These are phyloP conservation scores for Arctium minus DNA, from an alignment of 129 eudicot species.

Conservation along the genomic window DNA sequence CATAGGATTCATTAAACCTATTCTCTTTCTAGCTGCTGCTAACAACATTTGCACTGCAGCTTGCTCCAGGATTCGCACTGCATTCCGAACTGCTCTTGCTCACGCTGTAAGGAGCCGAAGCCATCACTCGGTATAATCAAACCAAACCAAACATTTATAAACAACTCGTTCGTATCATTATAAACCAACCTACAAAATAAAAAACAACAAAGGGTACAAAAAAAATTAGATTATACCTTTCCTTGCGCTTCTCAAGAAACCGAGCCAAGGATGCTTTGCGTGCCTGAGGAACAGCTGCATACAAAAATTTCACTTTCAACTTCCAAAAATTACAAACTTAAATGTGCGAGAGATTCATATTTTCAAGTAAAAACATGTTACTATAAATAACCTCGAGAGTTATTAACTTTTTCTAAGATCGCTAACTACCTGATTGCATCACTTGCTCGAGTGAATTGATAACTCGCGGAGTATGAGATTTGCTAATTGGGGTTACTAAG, in stretches of 20 bases:
- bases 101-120: constrained; percentile 47
- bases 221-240: constrained; percentile 39
- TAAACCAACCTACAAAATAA: background rate
- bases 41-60: constrained; percentile 17
- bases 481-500: constrained; percentile 21
- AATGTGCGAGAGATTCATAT: background rate
- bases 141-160: background rate
- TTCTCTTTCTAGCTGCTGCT: constrained; percentile 27
- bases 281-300: constrained; percentile 69
- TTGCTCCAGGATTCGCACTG: constrained; percentile 19
- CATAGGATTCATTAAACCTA: background rate
- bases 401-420: background rate
- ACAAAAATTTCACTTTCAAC: constrained; percentile 2
- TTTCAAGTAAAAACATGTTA: background rate
- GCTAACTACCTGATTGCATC: constrained; percentile 29
- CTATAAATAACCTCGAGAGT: background rate
- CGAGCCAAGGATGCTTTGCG: constrained; percentile 77
- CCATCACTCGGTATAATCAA: constrained; percentile 53
- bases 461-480: constrained; percentile 35
- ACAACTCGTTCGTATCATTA: background rate
- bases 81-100: constrained; percentile 34
- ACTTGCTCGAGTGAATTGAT: constrained; percentile 32
- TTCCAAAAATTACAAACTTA: constrained; percentile 3
- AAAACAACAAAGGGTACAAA: background rate
- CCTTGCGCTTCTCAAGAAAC: constrained; percentile 80